Conservation (phyloP, 2,329 filamentous ascomycete genomes). For the Monosporascus ibericus region DNA sequence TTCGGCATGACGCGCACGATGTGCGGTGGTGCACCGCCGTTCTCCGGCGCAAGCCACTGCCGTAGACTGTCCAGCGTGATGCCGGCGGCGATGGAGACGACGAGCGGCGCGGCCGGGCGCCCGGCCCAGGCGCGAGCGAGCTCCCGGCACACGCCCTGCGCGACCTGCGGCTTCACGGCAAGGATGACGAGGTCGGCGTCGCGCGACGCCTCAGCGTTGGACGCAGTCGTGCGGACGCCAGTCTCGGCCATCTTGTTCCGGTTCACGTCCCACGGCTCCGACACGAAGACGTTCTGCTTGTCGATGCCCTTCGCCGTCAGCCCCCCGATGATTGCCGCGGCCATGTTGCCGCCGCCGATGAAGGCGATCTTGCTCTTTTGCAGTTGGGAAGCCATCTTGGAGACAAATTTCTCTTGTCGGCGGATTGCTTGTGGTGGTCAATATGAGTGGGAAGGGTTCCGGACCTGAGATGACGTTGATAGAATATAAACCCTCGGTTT, state of each 20-base stretch:
- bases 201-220: constrained; percentile 37
- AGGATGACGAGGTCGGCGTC: constrained; percentile 42
- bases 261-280: constrained; percentile 48
- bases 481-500: not conserved
- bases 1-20: constrained; percentile 49
- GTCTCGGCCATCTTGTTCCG: constrained; percentile 40
- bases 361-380: constrained; percentile 24
- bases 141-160: constrained; percentile 40
- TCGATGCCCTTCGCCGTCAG: constrained; percentile 37
- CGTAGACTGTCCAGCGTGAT: constrained; percentile 39
- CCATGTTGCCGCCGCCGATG: constrained; percentile 44
- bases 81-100: constrained; percentile 44
- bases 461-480: not conserved
- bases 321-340: constrained; percentile 44
- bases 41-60: constrained; percentile 32
- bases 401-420: not conserved
- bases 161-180: constrained; percentile 46
- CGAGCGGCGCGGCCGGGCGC: constrained; percentile 31
- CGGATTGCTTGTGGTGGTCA: not conserved
- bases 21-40: constrained; percentile 32
- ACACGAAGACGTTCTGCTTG: constrained; percentile 39
- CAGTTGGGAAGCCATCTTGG: constrained; percentile 20
- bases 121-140: constrained; percentile 33
- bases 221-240: constrained; percentile 40
- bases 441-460: too few species aligned